phyloP scores from a whole-genome alignment of 768 basidiomycete genomes.

The Mycena galopus region DNA sequence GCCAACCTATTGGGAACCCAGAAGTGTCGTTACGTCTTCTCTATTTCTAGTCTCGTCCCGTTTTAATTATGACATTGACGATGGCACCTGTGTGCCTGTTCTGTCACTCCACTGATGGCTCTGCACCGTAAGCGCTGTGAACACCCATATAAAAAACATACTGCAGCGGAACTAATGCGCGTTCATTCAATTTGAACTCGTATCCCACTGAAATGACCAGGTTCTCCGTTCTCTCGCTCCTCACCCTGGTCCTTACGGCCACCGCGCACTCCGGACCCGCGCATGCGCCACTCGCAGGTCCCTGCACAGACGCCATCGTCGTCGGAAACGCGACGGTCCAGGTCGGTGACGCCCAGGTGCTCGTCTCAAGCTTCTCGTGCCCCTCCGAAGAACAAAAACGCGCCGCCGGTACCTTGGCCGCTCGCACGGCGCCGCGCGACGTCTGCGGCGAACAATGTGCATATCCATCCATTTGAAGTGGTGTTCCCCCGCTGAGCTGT shows the following conservation, averaged over 20 bases:
- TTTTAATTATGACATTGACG: not conserved
- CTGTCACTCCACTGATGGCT: not conserved
- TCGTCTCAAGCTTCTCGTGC: slow-evolving; percentile 10
- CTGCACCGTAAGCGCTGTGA: too few relatives aligned
- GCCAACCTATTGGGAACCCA: too few relatives aligned
- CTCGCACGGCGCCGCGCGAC: slow-evolving; percentile 5
- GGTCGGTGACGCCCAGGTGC: slow-evolving; percentile 5
- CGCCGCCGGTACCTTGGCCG: not conserved
- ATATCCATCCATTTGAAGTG: not conserved
- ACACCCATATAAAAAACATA: not conserved
- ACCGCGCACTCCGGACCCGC: not conserved
- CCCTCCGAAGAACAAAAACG: not conserved
- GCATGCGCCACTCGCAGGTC: not conserved
- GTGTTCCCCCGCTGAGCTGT: too few relatives aligned
- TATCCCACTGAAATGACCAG: not conserved
- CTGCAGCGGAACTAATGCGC: too few relatives aligned
- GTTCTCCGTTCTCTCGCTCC: not conserved
- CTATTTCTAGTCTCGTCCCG: too few relatives aligned
- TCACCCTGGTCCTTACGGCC: not conserved
- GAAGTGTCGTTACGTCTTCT: too few relatives aligned
- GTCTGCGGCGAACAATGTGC: slow-evolving; percentile 8
- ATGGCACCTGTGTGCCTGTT: not conserved
- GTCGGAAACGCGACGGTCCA: not conserved
- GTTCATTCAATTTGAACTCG: too few relatives aligned
- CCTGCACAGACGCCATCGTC: not conserved